These are phyloP conservation scores for Aaosphaeria pasadenensis DNA, from an alignment of 2,329 filamentous ascomycete genomes.

Conservation along the genomic window DNA sequence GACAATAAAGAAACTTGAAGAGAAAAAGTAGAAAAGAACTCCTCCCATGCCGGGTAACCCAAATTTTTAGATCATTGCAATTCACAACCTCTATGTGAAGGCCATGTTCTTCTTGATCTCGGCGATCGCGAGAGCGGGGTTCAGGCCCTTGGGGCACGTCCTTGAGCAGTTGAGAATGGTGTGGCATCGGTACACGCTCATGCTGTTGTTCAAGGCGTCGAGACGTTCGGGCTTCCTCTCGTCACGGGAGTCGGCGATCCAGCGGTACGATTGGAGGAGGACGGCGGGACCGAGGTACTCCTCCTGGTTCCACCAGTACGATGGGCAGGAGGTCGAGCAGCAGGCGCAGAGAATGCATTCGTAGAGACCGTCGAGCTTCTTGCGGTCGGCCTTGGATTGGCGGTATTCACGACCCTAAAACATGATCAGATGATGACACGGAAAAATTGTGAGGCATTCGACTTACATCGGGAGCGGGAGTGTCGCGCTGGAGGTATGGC, in stretches of 20 bases:
- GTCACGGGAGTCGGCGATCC: constrained; percentile 93
- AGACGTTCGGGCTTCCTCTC: constrained; percentile 85
- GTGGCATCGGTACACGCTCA: constrained; percentile 98
- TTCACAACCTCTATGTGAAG: constrained; percentile 31
- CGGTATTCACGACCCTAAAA: constrained; percentile 83
- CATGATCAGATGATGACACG: constrained; percentile 13
- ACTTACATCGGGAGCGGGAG: constrained; percentile 77
- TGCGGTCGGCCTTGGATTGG: constrained; percentile 86
- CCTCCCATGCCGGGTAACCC: not conserved
- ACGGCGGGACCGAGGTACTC: constrained; percentile 98
- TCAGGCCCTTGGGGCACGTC: constrained; percentile 97
- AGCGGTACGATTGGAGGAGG: constrained; percentile 95
- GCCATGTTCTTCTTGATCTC: constrained; percentile 99
- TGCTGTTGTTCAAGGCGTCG: constrained; percentile 92
- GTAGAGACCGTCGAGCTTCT: constrained; percentile 96
- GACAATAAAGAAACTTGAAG: not conserved
- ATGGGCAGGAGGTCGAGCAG: constrained; percentile 99
- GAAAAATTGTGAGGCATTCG: not conserved
- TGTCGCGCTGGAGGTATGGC: constrained; percentile 93
- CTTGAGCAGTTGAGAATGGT: constrained; percentile 98
- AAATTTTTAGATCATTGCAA: not conserved
- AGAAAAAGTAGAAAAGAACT: not conserved
- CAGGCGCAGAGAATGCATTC: constrained; percentile 99
- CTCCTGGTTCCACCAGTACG: constrained; percentile 99
- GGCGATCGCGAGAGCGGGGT: constrained; percentile 91